Base-by-base conservation (phyloP, 176 grass and related monocot species). In the Hordeum vulgare region DNA sequence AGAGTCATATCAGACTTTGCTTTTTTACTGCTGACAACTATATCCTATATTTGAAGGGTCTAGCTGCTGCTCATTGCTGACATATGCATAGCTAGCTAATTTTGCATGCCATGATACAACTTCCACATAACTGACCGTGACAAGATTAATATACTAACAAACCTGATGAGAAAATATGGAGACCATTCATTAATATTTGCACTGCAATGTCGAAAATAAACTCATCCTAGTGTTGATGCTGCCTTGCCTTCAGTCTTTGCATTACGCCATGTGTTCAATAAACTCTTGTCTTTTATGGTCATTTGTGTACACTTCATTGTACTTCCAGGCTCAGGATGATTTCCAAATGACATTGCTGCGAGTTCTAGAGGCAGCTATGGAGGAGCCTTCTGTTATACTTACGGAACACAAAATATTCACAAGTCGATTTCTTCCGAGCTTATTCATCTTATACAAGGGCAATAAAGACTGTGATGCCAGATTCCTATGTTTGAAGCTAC, bases 251-350 rank as follows among this genome's bases (percentile, higher is more conserved):
- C 34, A 65, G 35, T 66, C 24, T 60, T 69, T 68, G 23, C 21
- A 79, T 29, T 40, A 18, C 7, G 20, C 34, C 24, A 51, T 79
- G 37, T 86, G 66, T 85, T 79, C 71, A 13, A 6, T 76, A 37
- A 41, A 56, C 20, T 74, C 20, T 66, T 59, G 37, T 26, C 28
- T 47, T 60, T 86, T 39, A 5, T 54, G 35, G 72, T 82, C 33
- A 58, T 77, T 78, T 58, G 57, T 47, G 44, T n/a, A 35, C 76
- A 49, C 67, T 18, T 68, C 74, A 8, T 84, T 88, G 18, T 84
- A 83, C 39, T 66, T 96, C 34, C 85, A 99, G 96, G 87, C 89
- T 75, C 93, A 91, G 81, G 93, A 99, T 94, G 93, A 99, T 94
- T 91, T 99, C 75, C 96, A 96, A 84, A 99, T 99, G 87, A 92